A percentile compares a stretch with the other conserved stretches of the same genome.
Evolutionary conservation across 352 stramenopile species (phyloP).

Genomic region (Pythium brachiatum): DNA sequence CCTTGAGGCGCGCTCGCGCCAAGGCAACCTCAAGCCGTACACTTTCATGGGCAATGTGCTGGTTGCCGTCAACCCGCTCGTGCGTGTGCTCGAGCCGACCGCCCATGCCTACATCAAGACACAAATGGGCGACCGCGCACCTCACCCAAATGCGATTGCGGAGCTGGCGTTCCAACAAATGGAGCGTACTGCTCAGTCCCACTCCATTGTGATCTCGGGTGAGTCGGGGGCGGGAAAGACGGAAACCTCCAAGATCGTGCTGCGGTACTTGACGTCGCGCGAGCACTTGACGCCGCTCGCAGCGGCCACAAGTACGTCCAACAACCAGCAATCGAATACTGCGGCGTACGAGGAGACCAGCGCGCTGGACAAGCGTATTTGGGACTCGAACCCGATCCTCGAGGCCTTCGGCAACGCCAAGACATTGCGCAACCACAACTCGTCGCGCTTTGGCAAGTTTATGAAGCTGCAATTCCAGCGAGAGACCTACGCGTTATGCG

Average conservation of each 20-base stretch:
- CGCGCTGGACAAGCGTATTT: conserved; percentile 68
- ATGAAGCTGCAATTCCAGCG: conserved; percentile 82
- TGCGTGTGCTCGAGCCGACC: conserved; percentile 66
- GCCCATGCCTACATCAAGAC: conserved; percentile 68
- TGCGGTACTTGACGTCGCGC: conserved; percentile 81
- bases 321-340: conserved; percentile 58
- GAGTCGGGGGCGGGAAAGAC: conserved; percentile 95
- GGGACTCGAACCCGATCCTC: conserved; percentile 91
- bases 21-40: conserved; percentile 77
- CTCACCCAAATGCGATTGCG: conserved; percentile 84
- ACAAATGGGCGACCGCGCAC: conserved; percentile 60
- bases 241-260: conserved; percentile 93
- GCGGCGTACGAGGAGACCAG: conserved; percentile 61
- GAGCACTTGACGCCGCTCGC: conserved; percentile 28
- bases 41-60: conserved; percentile 89
- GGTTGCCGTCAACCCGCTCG: conserved; percentile 83
- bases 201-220: conserved; percentile 94
- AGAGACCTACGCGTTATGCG: conserved; percentile 66
- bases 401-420: conserved; percentile 90
- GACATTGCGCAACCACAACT: conserved; percentile 90
- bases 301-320: conserved; percentile 58
- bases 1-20: conserved; percentile 72
- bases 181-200: too few species aligned
- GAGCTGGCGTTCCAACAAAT: conserved; percentile 83
- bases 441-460: conserved; percentile 91